Conservation (phyloP, 2,329 filamentous ascomycete genomes). For the Colletotrichum sojae region DNA sequence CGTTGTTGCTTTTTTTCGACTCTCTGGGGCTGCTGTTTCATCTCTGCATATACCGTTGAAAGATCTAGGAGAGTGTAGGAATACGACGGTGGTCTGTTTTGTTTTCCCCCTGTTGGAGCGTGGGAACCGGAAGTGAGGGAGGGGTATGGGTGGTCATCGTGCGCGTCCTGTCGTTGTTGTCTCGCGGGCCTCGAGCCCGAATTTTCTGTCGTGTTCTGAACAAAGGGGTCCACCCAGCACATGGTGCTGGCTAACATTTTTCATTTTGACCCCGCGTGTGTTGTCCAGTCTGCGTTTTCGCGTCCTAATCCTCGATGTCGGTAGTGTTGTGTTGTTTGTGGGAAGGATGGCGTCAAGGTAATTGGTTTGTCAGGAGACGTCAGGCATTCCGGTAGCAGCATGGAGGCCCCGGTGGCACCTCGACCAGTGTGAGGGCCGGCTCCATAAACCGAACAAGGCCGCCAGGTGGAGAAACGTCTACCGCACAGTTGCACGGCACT, state of each 20-base stretch:
- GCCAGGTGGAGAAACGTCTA: too few species aligned
- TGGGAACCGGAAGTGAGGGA: slow-evolving; percentile 9
- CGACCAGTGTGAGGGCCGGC: too few species aligned
- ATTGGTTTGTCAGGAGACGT: too few species aligned
- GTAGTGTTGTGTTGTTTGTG: too few species aligned
- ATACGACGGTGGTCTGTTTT: slow-evolving; percentile 15
- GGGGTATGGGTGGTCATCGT: slow-evolving; percentile 21
- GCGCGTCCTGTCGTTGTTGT: slow-evolving; percentile 18
- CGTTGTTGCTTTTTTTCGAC: slow-evolving; percentile 20
- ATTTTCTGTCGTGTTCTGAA: slow-evolving; percentile 15
- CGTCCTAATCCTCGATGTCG: too few species aligned
- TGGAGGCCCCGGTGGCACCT: too few species aligned
- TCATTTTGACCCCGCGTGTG: slow-evolving; percentile 4
- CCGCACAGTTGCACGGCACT: too few species aligned
- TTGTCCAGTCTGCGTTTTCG: neutral
- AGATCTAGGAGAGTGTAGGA: slow-evolving; percentile 25
- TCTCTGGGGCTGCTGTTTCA: slow-evolving; percentile 11
- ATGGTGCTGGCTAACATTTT: slow-evolving; percentile 6
- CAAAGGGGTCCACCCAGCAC: slow-evolving; percentile 20
- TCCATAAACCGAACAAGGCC: too few species aligned
- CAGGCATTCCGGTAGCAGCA: too few species aligned
- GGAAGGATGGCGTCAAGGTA: too few species aligned
- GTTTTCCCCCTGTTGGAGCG: neutral
- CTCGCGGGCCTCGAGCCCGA: slow-evolving; percentile 5
- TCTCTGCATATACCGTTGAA: slow-evolving; percentile 23